Base-by-base conservation (phyloP, 257 asterid species). In the Plantago elongata region DNA sequence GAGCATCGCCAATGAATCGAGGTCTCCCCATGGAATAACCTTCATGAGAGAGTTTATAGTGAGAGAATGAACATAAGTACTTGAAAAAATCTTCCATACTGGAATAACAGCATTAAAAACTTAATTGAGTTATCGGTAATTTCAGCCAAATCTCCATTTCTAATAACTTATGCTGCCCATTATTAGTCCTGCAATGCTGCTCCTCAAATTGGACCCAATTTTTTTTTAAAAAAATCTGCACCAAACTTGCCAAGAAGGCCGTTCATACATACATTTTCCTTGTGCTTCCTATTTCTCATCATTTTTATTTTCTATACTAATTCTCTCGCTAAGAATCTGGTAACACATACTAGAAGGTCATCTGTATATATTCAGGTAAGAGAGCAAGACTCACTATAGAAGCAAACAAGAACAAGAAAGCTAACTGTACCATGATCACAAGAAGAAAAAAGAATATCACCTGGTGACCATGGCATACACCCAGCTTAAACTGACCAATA, bases 11-110 rank as follows among this genome's bases (percentile, higher is more conserved):
- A 91, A 70, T 1, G 98, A 88, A 69, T 91, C 98, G 29, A 91
- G 82, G 69, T 91, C 98, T 44, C 98, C 98, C 92, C 96, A 91
- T 55, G 98, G 98, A 77, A 91, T 79, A 56, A 91, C 96, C 98
- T 91, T 77, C 60, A 64, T 12, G 63, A 50, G 63, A 50, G 60
- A 57, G 16, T 56, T 54, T 49, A 13, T 44, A 16, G 18, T 30
- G 38, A 64, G 60, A 46, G 45, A 54, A 61, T 56, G 5, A 72
- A 57, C 43, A 29, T 42, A 11, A 50, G 12, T 4, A 52, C 49
- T 45, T 40, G 17, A 11, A 51, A 45, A 27, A 29, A 10, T 22
- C 16, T 8, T 15, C 38, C 9, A 54, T 40, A 11, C n/a, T 5
- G 4, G 27, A 22, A 22, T 12, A 11, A 15, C 12, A 11, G 29